Base-by-base conservation (phyloP, 352 stramenopile species). In the Pythium folliculosum region DNA sequence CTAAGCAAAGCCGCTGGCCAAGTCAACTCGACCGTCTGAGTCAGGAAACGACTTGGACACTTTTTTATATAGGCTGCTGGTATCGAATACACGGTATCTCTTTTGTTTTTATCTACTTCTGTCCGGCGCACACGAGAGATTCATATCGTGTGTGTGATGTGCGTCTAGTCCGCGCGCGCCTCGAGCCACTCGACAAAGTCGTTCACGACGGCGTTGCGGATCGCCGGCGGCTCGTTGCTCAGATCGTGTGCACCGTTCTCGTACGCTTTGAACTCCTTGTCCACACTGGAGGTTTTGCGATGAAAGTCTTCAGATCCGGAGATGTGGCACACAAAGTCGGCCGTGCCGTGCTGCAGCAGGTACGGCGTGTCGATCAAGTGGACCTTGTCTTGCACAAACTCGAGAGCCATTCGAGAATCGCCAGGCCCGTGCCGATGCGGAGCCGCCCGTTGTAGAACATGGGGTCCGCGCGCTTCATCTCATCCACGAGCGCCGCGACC, bases 121-220 rank as follows among this genome's bases (percentile, higher is more conserved):
- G 1, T 47, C 13, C 5, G 5, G 9, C 17, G 38, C 38, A 40
- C 35, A 40, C 35, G n/a, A 37, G 32, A 37, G 32, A 5, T 37
- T 40, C 40, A n/a, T 47, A n/a, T 47, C 9, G 8, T n/a, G 40
- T 5, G 9, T 43, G 37, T 43, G n/a, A 8, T 47, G 40, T 21
- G 49, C 27, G 5, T 16, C 19, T 64, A 70, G 22, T 47, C 13
- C 19, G 32, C 67, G 38, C 74, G 77, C 21, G 72, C 74, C 70
- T 87, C 72, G 61, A 94, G 81, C 84, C 84, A 94, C 62, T 75
- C 57, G 44, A 91, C 79, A 73, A 94, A 89, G 64, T 91, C 82
- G 30, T 75, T 67, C 8, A 91, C 80, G 55, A 90, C 81, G 6
- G 80, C 75, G 49, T 89, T 63, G 37, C 81, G 78, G 56, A 90